These are phyloP conservation scores for Trapa incisa DNA, from an alignment of 345 rosid genomes.

Conservation along the genomic window DNA sequence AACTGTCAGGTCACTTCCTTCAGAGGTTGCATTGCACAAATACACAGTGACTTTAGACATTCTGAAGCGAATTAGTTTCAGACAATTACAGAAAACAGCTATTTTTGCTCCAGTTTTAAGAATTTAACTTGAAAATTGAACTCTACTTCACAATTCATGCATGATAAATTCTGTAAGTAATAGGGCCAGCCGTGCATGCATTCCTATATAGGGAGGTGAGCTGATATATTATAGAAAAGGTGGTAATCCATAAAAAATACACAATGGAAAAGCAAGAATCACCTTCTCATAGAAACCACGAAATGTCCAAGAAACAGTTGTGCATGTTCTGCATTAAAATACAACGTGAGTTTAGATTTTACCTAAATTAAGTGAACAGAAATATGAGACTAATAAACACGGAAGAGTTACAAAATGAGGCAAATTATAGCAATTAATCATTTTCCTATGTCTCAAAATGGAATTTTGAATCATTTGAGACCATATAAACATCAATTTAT, in stretches of 20 bases:
- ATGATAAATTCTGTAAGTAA: neutral
- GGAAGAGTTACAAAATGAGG: neutral
- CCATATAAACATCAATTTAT: neutral
- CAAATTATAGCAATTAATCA: neutral
- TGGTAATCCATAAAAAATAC: neutral
- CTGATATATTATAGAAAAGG: neutral
- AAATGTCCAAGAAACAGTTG: conserved; percentile 72
- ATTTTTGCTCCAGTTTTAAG: neutral
- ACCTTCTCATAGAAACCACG: conserved; percentile 76
- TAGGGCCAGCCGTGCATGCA: neutral
- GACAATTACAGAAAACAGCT: neutral
- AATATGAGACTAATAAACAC: neutral
- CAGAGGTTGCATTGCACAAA: neutral
- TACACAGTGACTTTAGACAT: neutral
- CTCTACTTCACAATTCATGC: neutral
- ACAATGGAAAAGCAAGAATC: conserved; percentile 5
- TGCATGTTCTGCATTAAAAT: conserved; percentile 46
- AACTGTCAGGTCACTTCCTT: neutral
- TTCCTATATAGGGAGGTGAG: neutral
- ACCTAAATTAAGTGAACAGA: neutral
- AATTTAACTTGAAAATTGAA: neutral
- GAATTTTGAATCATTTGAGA: neutral
- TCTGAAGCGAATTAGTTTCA: neutral
- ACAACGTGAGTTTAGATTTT: neutral
- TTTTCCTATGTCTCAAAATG: neutral